These are phyloP conservation scores for Schizopora paradoxa DNA, from an alignment of 1,284 basidiomycete species.

Conservation along the genomic window DNA sequence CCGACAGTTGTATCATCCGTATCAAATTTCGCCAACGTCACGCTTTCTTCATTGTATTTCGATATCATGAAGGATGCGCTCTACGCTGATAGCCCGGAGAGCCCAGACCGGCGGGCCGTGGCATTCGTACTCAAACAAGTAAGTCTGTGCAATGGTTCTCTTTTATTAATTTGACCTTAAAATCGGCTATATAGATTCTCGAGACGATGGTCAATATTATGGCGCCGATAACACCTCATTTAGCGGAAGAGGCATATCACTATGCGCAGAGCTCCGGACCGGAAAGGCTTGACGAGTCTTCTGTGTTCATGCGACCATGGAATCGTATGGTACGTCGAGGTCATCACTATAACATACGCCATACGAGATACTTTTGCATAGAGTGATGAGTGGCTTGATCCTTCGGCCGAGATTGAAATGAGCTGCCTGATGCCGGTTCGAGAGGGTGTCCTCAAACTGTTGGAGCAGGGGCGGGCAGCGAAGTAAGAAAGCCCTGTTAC, in stretches of 20 bases:
- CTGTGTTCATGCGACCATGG: conserved; percentile 67
- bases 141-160: conserved; percentile 17
- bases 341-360: not conserved
- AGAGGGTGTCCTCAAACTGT: conserved; percentile 47
- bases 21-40: conserved; percentile 64
- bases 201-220: conserved; percentile 67
- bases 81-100: conserved; percentile 64
- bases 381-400: conserved; percentile 44
- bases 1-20: conserved; percentile 51
- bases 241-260: conserved; percentile 86
- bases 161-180: not conserved
- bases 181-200: conserved; percentile 47
- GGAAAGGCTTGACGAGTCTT: conserved; percentile 28
- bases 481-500: conserved; percentile 42
- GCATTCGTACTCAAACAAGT: conserved; percentile 75
- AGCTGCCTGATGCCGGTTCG: conserved; percentile 49
- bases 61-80: conserved; percentile 89
- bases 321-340: conserved; percentile 42
- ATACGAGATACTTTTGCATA: not conserved
- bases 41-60: conserved; percentile 82
- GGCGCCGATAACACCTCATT: conserved; percentile 86
- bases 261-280: conserved; percentile 30
- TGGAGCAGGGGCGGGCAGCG: conserved; percentile 66
- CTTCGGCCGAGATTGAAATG: conserved; percentile 54
- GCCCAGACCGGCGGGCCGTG: conserved; percentile 55